Conservation (phyloP, 371 early-diverging fungal genomes). For the Mucor racemosus region DNA sequence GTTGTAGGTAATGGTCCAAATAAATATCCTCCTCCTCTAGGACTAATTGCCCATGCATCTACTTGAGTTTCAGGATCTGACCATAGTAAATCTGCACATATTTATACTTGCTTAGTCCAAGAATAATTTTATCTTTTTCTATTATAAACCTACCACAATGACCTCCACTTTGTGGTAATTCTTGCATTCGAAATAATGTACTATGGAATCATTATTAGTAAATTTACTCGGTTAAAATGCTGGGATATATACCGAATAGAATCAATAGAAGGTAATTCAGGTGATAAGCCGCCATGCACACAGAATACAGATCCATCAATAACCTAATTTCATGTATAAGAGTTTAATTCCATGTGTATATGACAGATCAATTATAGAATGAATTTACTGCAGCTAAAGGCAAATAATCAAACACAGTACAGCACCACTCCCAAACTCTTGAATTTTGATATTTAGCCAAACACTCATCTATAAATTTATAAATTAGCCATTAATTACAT, state of each 20-base stretch:
- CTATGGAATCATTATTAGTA: slow-evolving; percentile 85
- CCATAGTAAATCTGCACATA: slow-evolving; percentile 89
- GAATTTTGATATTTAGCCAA: slow-evolving; percentile 96
- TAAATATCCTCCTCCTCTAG: slow-evolving; percentile 98
- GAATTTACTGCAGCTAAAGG: slow-evolving; percentile 92
- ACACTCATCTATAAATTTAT: slow-evolving; percentile 54
- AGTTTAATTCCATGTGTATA: not conserved
- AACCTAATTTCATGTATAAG: not conserved
- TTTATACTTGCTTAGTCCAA: not conserved
- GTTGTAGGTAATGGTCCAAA: slow-evolving; percentile 97
- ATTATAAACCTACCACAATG: slow-evolving; percentile 44
- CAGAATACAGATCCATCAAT: slow-evolving; percentile 83
- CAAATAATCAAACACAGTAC: slow-evolving; percentile 98
- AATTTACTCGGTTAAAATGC: not conserved
- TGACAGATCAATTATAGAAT: not conserved
- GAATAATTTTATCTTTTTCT: not conserved
- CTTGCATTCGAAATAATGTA: slow-evolving; percentile 56
- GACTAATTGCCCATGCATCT: slow-evolving; percentile 96
- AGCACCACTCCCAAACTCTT: slow-evolving; percentile 99
- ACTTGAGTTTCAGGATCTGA: slow-evolving; percentile 98
- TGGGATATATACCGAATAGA: slow-evolving; percentile 43
- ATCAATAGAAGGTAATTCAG: slow-evolving; percentile 77
- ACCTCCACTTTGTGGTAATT: slow-evolving; percentile 54
- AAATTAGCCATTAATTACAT: not conserved
- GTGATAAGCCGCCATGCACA: slow-evolving; percentile 99